phyloP scores from a whole-genome alignment of 805 yeast genomes.

The Ogataea wickerhamii region DNA sequence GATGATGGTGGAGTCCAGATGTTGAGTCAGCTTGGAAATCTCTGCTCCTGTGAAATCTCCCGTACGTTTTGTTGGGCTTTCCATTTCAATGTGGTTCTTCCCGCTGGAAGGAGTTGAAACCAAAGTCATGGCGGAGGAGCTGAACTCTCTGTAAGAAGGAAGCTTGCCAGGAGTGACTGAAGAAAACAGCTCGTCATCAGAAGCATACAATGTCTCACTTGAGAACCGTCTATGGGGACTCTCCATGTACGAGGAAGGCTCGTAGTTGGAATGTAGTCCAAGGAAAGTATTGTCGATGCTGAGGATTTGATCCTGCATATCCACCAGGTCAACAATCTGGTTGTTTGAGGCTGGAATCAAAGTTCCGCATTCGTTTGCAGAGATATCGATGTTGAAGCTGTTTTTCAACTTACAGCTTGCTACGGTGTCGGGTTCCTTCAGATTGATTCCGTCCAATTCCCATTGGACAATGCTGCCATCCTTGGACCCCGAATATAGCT shows the following conservation, averaged over 20 bases:
- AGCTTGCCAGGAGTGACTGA: not conserved
- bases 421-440: constrained; percentile 3
- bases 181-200: not conserved
- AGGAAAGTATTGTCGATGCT: constrained; percentile 54
- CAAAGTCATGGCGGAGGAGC: constrained; percentile 16
- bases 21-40: constrained; percentile 12
- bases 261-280: constrained; percentile 43
- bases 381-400: constrained; percentile 35
- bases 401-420: constrained; percentile 42
- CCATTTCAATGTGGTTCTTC: not conserved
- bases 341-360: constrained; percentile 57
- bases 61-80: not conserved
- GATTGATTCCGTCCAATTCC: constrained; percentile 38
- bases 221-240: constrained; percentile 4
- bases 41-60: constrained; percentile 1
- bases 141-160: constrained; percentile 7
- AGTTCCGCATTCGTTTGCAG: constrained; percentile 47
- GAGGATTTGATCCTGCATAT: constrained; percentile 33
- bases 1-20: constrained; percentile 15
- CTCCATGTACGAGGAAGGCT: not conserved
- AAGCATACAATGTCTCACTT: constrained; percentile 9
- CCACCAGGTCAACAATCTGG: constrained; percentile 42
- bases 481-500: constrained; percentile 53
- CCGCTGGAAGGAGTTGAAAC: constrained; percentile 3
- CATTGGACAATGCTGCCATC: constrained; percentile 71